phyloP scores from a whole-genome alignment of 257 asterid species.

The Linderniella brevidens region DNA sequence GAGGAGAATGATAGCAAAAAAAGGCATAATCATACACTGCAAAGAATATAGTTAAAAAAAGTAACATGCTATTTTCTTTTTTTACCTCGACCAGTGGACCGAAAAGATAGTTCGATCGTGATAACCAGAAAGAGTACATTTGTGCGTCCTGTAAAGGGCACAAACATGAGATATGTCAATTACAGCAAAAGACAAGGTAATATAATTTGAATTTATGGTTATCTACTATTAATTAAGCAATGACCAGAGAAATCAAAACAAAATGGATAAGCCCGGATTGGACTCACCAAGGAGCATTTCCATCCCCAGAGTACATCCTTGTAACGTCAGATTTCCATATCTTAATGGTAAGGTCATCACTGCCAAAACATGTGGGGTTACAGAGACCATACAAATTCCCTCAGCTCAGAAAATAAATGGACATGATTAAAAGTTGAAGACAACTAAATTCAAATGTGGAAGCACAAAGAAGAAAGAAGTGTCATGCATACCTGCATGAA shows the following conservation, averaged over 20 bases:
- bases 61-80: not conserved
- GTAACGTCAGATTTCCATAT: slow-evolving; percentile 52
- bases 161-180: slow-evolving; percentile 8
- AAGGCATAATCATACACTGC: slow-evolving; percentile 6
- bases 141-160: slow-evolving; percentile 50
- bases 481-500: slow-evolving; percentile 62
- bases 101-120: slow-evolving; percentile 88
- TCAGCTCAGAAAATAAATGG: slow-evolving; percentile 4
- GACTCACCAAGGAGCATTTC: slow-evolving; percentile 58
- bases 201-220: not conserved
- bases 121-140: slow-evolving; percentile 76
- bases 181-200: slow-evolving; percentile 4
- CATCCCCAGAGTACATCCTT: slow-evolving; percentile 33
- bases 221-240: no score
- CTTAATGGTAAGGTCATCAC: slow-evolving; percentile 84
- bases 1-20: not conserved
- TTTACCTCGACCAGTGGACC: slow-evolving; percentile 84
- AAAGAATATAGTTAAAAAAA: not conserved
- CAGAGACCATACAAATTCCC: not conserved
- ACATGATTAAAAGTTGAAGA: not conserved
- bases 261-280: slow-evolving; percentile 8
- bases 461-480: slow-evolving; percentile 7
- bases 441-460: not conserved
- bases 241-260: slow-evolving; percentile 7
- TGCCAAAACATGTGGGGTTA: slow-evolving; percentile 18